A percentile compares a stretch with the other conserved stretches of the same genome.
Conservation (phyloP, 257 asterid species). For the Euphrasia confusa region DNA sequence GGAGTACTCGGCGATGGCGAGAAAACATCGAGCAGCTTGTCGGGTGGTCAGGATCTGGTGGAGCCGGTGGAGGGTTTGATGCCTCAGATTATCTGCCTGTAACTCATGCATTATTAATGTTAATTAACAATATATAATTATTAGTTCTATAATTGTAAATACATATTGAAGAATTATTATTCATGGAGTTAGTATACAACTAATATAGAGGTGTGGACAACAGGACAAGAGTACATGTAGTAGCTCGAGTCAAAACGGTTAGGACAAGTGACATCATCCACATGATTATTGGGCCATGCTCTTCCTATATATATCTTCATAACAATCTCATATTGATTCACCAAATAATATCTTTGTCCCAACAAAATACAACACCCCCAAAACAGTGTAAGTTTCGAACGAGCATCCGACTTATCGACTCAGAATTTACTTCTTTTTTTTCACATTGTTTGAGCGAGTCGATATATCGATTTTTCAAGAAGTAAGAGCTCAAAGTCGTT, state of each 20-base stretch:
- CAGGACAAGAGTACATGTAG: slow-evolving; percentile 13
- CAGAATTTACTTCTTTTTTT: too few species aligned
- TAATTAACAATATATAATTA: too few species aligned
- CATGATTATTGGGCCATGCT: background rate
- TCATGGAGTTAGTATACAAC: background rate
- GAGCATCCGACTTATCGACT: too few species aligned
- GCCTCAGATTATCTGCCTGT: slow-evolving; percentile 80
- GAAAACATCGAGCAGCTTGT: slow-evolving; percentile 67
- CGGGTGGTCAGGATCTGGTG: slow-evolving; percentile 62
- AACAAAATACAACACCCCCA: background rate
- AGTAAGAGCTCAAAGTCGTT: too few species aligned
- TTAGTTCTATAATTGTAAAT: background rate
- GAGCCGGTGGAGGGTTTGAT: slow-evolving; percentile 59
- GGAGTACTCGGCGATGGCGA: slow-evolving; percentile 69
- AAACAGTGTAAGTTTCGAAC: too few species aligned
- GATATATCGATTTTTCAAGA: too few species aligned
- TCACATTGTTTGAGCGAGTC: too few species aligned
- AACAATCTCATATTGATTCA: background rate
- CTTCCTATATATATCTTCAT: background rate
- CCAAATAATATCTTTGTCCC: background rate
- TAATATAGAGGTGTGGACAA: slow-evolving; percentile 8
- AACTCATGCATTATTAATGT: slow-evolving; percentile 4
- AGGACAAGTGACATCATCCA: slow-evolving; percentile 8
- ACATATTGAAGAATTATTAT: too few species aligned
- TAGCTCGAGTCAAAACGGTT: slow-evolving; percentile 36